Evolutionary conservation across 805 yeast genomes (phyloP), one percentile per base, ranked within the genome.

Genomic region (Cyberlindnera meyerae): DNA sequence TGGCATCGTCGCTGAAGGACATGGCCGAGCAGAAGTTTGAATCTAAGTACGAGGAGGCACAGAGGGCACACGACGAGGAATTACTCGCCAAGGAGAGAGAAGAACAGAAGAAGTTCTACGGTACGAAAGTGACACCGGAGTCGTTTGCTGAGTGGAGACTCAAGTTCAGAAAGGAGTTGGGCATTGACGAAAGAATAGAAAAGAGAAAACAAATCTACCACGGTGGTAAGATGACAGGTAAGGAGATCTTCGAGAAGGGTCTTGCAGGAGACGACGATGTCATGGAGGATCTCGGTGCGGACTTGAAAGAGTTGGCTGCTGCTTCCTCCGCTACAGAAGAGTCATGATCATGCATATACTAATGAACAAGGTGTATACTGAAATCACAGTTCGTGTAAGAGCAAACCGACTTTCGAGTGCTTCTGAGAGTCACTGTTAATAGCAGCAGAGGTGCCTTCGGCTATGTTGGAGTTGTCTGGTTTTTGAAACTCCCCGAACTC

Each of bases 241-340:
- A 77, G 50, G 90, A 87, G 61, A 83, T 93, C 42, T 90, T 90
- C 55, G 97, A 88, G 55, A 72, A 72, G 52, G 97, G 97, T 30
- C 71, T 93, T 49, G 95, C 83, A 28, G 81, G 79, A 35, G 80
- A 75, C 24, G 79, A 65, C 17, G 89, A 76, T 29, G 70, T 63
- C 11, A 9, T 20, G 9, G 76, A 67, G 6, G 74, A 56, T 4
- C 65, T 57, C 20, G 50, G 42, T 17, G 49, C 47, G 8, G 56
- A 43, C 13, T 39, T 49, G 14, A 47, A 44, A 17, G 46, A 30
- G 8, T n/a, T 42, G 22, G n/a, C 34, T 31, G 36, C 42, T 14
- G 45, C 35, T 12, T 34, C 42, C 3, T 32, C 18, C 25, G 22
- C 22, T 20, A 2, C 12, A 18, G 25, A 3, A 11, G 26, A 24